Conservation (phyloP, 2,329 filamentous ascomycete species). For the Ophiostoma triangulosporum region DNA sequence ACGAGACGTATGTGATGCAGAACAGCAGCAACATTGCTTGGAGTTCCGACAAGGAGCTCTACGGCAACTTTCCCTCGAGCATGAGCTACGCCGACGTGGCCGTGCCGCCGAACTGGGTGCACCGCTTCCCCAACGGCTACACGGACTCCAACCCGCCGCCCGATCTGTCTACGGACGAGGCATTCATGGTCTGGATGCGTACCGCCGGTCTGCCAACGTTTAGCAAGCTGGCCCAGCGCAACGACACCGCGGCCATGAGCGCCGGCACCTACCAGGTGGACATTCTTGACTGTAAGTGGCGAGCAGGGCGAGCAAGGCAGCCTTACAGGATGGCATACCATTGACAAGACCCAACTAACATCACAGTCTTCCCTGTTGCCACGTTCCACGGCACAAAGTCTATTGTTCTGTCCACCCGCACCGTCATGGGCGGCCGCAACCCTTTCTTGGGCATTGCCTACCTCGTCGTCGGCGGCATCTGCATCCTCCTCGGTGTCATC, state of each 20-base stretch:
- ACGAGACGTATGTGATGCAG: slow-evolving; percentile 59
- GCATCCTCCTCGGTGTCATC: slow-evolving; percentile 72
- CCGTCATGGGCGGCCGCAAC: slow-evolving; percentile 89
- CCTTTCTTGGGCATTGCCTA: slow-evolving; percentile 95
- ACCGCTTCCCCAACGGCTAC: slow-evolving; percentile 59
- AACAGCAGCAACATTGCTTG: slow-evolving; percentile 69
- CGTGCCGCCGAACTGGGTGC: slow-evolving; percentile 76
- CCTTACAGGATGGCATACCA: not conserved
- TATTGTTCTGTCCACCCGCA: slow-evolving; percentile 76
- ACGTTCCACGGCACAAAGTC: slow-evolving; percentile 79
- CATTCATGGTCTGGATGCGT: slow-evolving; percentile 98
- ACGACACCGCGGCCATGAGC: slow-evolving; percentile 55
- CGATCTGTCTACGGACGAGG: slow-evolving; percentile 60
- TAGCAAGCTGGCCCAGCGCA: slow-evolving; percentile 81
- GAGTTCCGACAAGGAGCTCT: slow-evolving; percentile 69
- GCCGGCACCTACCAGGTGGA: slow-evolving; percentile 62
- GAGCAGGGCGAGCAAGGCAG: not conserved
- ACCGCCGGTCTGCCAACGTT: slow-evolving; percentile 88
- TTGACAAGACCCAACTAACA: slow-evolving; percentile 3
- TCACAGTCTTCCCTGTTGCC: slow-evolving; percentile 63
- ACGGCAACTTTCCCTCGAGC: slow-evolving; percentile 43
- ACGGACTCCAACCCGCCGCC: slow-evolving; percentile 51
- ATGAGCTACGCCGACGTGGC: slow-evolving; percentile 54
- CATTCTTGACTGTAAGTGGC: slow-evolving; percentile 60
- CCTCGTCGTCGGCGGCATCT: slow-evolving; percentile 83